Evolutionary conservation across 2,329 filamentous ascomycete genomes (phyloP).

Genomic region (Microcyclospora pomicola): DNA sequence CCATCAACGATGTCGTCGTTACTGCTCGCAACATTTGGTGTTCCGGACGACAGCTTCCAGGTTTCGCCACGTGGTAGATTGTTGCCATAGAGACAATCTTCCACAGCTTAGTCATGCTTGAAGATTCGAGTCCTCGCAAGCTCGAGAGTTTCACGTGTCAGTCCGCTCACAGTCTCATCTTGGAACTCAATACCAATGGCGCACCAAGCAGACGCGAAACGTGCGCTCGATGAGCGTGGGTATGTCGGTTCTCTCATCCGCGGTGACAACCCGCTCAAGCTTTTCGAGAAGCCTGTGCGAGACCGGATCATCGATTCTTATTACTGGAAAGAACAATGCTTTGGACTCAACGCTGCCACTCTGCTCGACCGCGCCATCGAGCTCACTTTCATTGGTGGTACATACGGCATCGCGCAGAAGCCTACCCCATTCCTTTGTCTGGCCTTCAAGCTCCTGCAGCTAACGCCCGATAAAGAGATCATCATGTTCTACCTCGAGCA

Average conservation of each 20-base stretch:
- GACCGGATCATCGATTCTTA: slow-evolving; percentile 92
- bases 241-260: slow-evolving; percentile 63
- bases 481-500: slow-evolving; percentile 66
- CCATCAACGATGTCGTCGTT: too few species aligned
- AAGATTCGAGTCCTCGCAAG: too few species aligned
- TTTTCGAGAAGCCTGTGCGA: slow-evolving; percentile 88
- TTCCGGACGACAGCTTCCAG: too few species aligned
- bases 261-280: slow-evolving; percentile 84
- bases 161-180: too few species aligned
- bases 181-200: slow-evolving; percentile 21
- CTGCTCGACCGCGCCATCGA: slow-evolving; percentile 82
- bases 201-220: slow-evolving; percentile 63
- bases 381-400: slow-evolving; percentile 73
- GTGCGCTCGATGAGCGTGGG: slow-evolving; percentile 79
- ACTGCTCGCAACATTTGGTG: too few species aligned
- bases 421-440: slow-evolving; percentile 89
- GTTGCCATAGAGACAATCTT: too few species aligned
- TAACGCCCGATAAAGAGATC: slow-evolving; percentile 66
- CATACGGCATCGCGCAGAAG: slow-evolving; percentile 69
- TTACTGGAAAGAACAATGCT: slow-evolving; percentile 99
- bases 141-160: too few species aligned
- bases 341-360: slow-evolving; percentile 71
- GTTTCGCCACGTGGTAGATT: too few species aligned
- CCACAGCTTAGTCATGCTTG: too few species aligned
- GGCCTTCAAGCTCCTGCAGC: slow-evolving; percentile 84